phyloP scores from a whole-genome alignment of 2,329 filamentous ascomycete genomes.

The Clathrospora elynae region DNA sequence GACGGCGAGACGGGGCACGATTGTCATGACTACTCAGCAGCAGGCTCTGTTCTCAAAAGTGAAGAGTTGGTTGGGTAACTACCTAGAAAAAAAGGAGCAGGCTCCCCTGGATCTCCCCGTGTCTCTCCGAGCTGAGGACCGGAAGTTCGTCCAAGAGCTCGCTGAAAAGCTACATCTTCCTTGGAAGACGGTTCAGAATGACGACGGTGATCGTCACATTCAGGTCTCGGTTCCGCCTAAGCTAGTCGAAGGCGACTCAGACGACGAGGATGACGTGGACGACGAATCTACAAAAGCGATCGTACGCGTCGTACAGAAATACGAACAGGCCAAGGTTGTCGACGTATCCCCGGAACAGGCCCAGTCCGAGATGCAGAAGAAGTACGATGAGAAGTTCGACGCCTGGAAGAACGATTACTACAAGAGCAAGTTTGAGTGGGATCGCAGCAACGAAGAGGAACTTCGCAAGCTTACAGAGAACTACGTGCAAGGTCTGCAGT shows the following conservation, averaged over 20 bases:
- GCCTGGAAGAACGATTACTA: slow-evolving; percentile 97
- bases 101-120: slow-evolving; percentile 72
- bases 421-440: slow-evolving; percentile 87
- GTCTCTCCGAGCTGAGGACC: slow-evolving; percentile 78
- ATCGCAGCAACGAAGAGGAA: slow-evolving; percentile 77
- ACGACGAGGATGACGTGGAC: slow-evolving; percentile 71
- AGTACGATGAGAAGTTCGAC: slow-evolving; percentile 88
- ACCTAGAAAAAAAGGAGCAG: slow-evolving; percentile 53
- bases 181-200: slow-evolving; percentile 68
- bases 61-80: slow-evolving; percentile 78
- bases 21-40: slow-evolving; percentile 79
- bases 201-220: slow-evolving; percentile 69
- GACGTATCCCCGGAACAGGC: slow-evolving; percentile 80
- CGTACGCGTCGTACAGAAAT: slow-evolving; percentile 82
- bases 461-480: slow-evolving; percentile 86
- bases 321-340: slow-evolving; percentile 85
- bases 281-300: slow-evolving; percentile 85
- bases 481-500: slow-evolving; percentile 96
- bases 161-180: slow-evolving; percentile 70
- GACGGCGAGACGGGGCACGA: slow-evolving; percentile 62
- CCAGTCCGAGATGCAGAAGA: slow-evolving; percentile 75
- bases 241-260: slow-evolving; percentile 58
- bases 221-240: slow-evolving; percentile 65
- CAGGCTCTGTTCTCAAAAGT: slow-evolving; percentile 81
- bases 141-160: slow-evolving; percentile 89